These are phyloP conservation scores for Synchytrium microbalum DNA, from an alignment of 371 early-diverging fungal genomes.

Conservation along the genomic window DNA sequence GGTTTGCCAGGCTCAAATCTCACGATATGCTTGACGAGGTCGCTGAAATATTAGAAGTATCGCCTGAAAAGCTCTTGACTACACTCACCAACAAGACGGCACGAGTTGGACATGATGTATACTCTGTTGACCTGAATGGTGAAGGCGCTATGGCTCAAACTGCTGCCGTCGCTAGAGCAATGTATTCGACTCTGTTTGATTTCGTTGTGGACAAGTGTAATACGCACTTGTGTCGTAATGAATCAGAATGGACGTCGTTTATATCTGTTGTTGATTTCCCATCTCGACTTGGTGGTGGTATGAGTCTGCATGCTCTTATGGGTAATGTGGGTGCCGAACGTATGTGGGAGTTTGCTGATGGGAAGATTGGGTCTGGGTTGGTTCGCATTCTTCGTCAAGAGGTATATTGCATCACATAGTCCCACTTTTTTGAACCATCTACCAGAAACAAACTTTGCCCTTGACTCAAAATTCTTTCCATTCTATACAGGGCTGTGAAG, in stretches of 20 bases:
- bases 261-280: slow-evolving; percentile 5
- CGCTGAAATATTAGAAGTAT: slow-evolving; percentile 80
- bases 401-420: no score
- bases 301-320: not conserved
- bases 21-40: slow-evolving; percentile 34
- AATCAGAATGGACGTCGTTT: slow-evolving; percentile 34
- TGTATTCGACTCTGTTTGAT: slow-evolving; percentile 73
- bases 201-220: slow-evolving; percentile 89
- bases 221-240: slow-evolving; percentile 54
- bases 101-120: slow-evolving; percentile 63
- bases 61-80: slow-evolving; percentile 66
- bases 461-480: no score
- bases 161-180: slow-evolving; percentile 65
- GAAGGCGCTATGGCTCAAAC: slow-evolving; percentile 66
- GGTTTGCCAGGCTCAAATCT: not conserved
- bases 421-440: no score
- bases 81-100: slow-evolving; percentile 71
- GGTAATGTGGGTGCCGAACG: not conserved
- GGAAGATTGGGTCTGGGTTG: not conserved
- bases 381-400: no score
- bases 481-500: no score
- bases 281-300: not conserved
- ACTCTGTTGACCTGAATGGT: slow-evolving; percentile 75
- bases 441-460: no score
- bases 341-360: not conserved